A percentile compares a stretch with the other conserved stretches of the same genome.
Conservation (phyloP, 2,329 filamentous ascomycete genomes). For the Elsinoe fawcettii region DNA sequence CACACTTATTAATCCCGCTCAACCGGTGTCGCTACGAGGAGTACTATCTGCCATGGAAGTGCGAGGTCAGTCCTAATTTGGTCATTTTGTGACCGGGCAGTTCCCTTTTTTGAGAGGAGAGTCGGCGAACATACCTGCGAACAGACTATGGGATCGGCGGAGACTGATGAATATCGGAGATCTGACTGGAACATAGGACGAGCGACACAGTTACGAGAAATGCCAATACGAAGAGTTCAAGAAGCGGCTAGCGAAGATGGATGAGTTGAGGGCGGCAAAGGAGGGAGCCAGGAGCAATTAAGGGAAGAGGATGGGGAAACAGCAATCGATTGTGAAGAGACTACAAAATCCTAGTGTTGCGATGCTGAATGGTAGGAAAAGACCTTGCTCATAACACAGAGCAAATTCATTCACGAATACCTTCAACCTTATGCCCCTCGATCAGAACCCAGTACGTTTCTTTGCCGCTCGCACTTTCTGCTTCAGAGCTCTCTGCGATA, state of each 20-base stretch:
- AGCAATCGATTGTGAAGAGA: constrained; percentile 5
- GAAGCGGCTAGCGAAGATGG: constrained; percentile 97
- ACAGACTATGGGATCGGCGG: too few relatives aligned
- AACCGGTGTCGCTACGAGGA: constrained; percentile 89
- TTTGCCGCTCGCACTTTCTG: neutral
- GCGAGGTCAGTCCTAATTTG: constrained; percentile 74
- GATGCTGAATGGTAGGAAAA: neutral
- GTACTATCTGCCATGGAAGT: constrained; percentile 97
- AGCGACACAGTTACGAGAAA: constrained; percentile 97
- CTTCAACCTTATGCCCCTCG: neutral
- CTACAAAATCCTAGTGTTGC: neutral
- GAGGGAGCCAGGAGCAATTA: constrained; percentile 78
- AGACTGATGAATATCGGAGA: neutral
- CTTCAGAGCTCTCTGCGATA: neutral
- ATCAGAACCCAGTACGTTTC: neutral
- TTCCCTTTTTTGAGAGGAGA: too few relatives aligned
- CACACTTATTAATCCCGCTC: constrained; percentile 85
- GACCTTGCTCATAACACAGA: neutral
- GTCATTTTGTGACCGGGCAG: too few relatives aligned
- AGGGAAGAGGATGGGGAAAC: neutral
- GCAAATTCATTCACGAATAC: neutral
- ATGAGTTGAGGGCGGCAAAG: constrained; percentile 84
- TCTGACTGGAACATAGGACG: constrained; percentile 54
- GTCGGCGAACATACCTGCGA: neutral
- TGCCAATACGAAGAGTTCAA: constrained; percentile 99